A percentile compares a stretch with the other conserved stretches of the same genome.
Evolutionary conservation across 2,329 filamentous ascomycete genomes (phyloP).

Genomic region (Hymenoscyphus linearis): DNA sequence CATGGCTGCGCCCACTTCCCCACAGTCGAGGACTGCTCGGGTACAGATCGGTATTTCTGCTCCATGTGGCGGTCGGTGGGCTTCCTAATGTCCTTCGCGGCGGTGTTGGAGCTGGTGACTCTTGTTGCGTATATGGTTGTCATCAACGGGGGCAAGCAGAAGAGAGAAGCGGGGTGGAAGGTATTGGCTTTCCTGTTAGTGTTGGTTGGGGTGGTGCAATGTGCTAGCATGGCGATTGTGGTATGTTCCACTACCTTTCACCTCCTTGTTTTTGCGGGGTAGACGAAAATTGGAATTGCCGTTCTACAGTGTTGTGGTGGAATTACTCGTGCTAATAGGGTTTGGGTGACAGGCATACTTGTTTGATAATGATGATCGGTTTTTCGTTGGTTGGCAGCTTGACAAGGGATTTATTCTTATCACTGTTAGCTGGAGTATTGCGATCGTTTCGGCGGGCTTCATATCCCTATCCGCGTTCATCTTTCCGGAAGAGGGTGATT

Average conservation of each 20-base stretch:
- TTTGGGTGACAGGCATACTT: constrained; percentile 61
- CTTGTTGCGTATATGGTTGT: constrained; percentile 77
- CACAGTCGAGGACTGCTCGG: constrained; percentile 55
- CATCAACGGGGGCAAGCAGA: constrained; percentile 70
- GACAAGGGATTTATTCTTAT: constrained; percentile 74
- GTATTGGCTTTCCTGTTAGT: constrained; percentile 62
- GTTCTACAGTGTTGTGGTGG: neutral
- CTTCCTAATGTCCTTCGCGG: constrained; percentile 79
- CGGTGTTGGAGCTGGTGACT: constrained; percentile 75
- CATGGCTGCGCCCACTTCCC: constrained; percentile 60
- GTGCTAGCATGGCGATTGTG: constrained; percentile 75
- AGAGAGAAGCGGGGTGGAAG: constrained; percentile 79
- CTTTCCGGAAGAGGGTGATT: constrained; percentile 77
- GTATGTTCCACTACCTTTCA: constrained; percentile 47
- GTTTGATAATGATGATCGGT: constrained; percentile 77
- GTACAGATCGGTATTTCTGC: constrained; percentile 66
- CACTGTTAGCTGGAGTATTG: constrained; percentile 49
- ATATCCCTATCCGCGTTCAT: constrained; percentile 63
- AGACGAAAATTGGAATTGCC: neutral
- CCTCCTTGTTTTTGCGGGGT: constrained; percentile 2
- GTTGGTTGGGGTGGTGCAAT: constrained; percentile 62
- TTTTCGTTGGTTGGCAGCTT: constrained; percentile 76
- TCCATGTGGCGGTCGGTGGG: constrained; percentile 85
- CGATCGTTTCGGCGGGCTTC: constrained; percentile 48
- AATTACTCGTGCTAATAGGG: constrained; percentile 2